Conservation (phyloP, 176 grass and related monocot genomes). For the Cenchrus fungigraminus region DNA sequence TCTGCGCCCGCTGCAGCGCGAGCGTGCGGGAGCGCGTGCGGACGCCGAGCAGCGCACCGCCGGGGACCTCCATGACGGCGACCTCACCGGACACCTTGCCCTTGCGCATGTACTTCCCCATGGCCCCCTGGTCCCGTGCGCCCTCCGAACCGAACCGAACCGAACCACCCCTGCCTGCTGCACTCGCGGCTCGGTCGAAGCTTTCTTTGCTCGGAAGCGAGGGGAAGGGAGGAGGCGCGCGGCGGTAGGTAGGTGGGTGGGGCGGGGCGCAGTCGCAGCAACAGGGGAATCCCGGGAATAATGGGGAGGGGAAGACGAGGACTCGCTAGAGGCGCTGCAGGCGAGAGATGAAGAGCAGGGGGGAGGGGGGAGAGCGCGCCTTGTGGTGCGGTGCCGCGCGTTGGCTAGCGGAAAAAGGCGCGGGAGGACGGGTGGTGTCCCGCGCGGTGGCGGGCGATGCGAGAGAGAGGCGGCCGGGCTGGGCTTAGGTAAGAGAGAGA, state of each 20-base stretch:
- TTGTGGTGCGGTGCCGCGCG: slow-evolving; percentile 31
- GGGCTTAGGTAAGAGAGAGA: slow-evolving; percentile 32
- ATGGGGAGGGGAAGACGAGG: slow-evolving; percentile 50
- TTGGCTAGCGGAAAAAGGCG: slow-evolving; percentile 52
- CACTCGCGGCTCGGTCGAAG: neutral
- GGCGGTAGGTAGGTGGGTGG: slow-evolving; percentile 22
- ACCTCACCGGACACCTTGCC: slow-evolving; percentile 82
- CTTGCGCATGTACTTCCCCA: slow-evolving; percentile 97
- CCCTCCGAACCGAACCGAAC: too few species aligned
- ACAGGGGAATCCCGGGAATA: slow-evolving; percentile 52
- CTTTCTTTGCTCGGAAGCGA: neutral
- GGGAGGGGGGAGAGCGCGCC: neutral
- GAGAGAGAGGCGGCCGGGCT: slow-evolving; percentile 18
- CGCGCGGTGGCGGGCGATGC: slow-evolving; percentile 37
- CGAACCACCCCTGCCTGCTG: too few species aligned
- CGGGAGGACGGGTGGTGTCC: slow-evolving; percentile 33
- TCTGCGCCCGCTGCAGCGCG: slow-evolving; percentile 56
- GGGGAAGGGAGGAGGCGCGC: neutral
- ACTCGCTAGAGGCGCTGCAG: neutral
- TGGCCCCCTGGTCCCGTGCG: neutral
- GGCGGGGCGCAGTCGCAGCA: slow-evolving; percentile 8
- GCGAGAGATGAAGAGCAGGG: neutral
- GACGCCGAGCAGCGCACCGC: slow-evolving; percentile 67
- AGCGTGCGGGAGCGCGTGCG: slow-evolving; percentile 84
- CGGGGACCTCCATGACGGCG: slow-evolving; percentile 76